phyloP scores from a whole-genome alignment of 2,329 filamentous ascomycete species.

The Hymenoscyphus infarciens region DNA sequence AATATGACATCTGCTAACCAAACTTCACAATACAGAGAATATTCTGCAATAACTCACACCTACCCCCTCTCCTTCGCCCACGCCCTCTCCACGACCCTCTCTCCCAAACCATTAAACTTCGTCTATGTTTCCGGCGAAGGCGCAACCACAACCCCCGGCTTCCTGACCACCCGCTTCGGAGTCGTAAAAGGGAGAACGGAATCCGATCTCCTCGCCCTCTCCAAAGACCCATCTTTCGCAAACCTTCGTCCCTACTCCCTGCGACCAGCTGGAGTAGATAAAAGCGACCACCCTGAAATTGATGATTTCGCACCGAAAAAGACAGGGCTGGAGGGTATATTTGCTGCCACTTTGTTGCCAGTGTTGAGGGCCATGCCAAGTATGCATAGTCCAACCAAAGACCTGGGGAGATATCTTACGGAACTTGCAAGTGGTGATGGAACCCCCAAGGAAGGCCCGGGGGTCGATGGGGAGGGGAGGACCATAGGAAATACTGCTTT shows the following conservation, averaged over 20 bases:
- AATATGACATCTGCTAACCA: not conserved
- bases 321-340: slow-evolving; percentile 27
- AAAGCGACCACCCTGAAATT: slow-evolving; percentile 40
- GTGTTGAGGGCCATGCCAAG: slow-evolving; percentile 32
- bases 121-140: slow-evolving; percentile 61
- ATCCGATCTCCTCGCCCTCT: slow-evolving; percentile 51
- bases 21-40: slow-evolving; percentile 44
- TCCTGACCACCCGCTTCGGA: slow-evolving; percentile 55
- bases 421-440: slow-evolving; percentile 48
- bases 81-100: slow-evolving; percentile 51
- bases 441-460: slow-evolving; percentile 37
- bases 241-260: slow-evolving; percentile 53
- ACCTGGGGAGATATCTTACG: slow-evolving; percentile 45
- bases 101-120: slow-evolving; percentile 57
- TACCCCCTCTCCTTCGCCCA: slow-evolving; percentile 62
- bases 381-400: slow-evolving; percentile 43
- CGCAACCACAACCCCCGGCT: slow-evolving; percentile 54
- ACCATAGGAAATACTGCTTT: slow-evolving; percentile 39
- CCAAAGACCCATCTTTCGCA: slow-evolving; percentile 38
- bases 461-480: slow-evolving; percentile 38
- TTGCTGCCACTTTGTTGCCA: slow-evolving; percentile 22
- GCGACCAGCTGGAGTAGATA: slow-evolving; percentile 59
- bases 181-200: slow-evolving; percentile 68
- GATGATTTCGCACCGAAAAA: slow-evolving; percentile 34
- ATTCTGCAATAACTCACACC: slow-evolving; percentile 64